Evolutionary conservation across 2,329 filamentous ascomycete species (phyloP).

Genomic region (Aspergillus quadricinctus): DNA sequence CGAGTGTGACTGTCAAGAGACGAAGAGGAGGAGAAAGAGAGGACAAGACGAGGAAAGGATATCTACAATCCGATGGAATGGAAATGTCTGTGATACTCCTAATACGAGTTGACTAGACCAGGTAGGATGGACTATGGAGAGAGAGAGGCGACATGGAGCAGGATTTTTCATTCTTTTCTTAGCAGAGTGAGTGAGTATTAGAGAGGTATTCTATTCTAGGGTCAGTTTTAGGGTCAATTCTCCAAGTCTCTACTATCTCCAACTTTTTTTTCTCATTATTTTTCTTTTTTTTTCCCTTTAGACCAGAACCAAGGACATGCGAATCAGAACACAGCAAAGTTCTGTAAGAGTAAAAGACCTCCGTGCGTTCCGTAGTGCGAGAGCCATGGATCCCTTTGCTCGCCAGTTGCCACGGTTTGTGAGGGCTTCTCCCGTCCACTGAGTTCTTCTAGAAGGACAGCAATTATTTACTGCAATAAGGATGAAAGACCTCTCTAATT

Average conservation of each 20-base stretch:
- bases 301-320: not conserved
- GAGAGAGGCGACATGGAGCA: not conserved
- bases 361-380: not conserved
- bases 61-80: slow-evolving; percentile 4
- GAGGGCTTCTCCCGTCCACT: not conserved
- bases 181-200: too few species aligned
- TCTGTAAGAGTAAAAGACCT: not conserved
- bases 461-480: too few species aligned
- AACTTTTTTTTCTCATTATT: not conserved
- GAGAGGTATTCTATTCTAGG: too few species aligned
- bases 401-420: not conserved
- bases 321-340: not conserved
- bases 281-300: not conserved
- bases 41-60: slow-evolving; percentile 1
- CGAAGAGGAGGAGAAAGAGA: slow-evolving; percentile 1
- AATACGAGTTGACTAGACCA: not conserved
- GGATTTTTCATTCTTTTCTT: not conserved
- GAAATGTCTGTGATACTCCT: not conserved
- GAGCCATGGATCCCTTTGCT: not conserved
- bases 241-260: not conserved
- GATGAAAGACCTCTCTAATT: too few species aligned
- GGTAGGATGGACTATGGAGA: too few species aligned
- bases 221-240: not conserved
- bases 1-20: not conserved
- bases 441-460: not conserved